Evolutionary conservation across 306 rosid species (phyloP).

Genomic region (Betula pendula): DNA sequence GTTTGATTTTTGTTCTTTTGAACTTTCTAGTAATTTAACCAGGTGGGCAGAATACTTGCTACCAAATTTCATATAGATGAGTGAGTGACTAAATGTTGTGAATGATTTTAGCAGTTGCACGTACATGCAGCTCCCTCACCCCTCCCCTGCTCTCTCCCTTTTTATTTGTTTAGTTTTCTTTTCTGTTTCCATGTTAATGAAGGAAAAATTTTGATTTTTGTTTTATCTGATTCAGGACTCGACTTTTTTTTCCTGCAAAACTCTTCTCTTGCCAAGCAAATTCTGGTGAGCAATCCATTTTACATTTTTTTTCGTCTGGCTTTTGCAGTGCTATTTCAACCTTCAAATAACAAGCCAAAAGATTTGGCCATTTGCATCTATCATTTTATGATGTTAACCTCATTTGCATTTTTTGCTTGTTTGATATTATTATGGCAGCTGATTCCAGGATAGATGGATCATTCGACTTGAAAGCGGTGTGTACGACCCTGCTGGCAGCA

Average conservation of each 20-base stretch:
- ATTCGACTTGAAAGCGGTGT: slow-evolving; percentile 36
- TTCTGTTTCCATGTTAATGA: background rate
- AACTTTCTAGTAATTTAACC: too few species aligned
- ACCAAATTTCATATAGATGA: too few species aligned
- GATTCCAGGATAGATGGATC: slow-evolving; percentile 58
- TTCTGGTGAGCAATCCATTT: slow-evolving; percentile 52
- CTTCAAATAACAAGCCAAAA: too few species aligned
- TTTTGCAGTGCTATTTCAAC: slow-evolving; percentile 21
- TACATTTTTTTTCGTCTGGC: slow-evolving; percentile 15
- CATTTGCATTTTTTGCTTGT: too few species aligned
- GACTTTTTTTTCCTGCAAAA: slow-evolving; percentile 45
- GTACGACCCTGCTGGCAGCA: slow-evolving; percentile 68
- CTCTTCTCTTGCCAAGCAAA: slow-evolving; percentile 56
- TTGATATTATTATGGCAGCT: slow-evolving; percentile 27
- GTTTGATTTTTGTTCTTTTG: too few species aligned
- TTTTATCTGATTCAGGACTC: slow-evolving; percentile 47
- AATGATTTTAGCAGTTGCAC: background rate
- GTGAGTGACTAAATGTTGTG: too few species aligned
- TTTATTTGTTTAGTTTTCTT: background rate
- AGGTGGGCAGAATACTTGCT: too few species aligned
- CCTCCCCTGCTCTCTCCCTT: background rate
- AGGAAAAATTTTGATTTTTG: background rate
- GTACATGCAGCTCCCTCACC: background rate
- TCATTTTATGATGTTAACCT: too few species aligned
- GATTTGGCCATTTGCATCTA: too few species aligned